These are phyloP conservation scores for Elaeis guineensis DNA, from an alignment of 176 grass and related monocot species.

Conservation along the genomic window DNA sequence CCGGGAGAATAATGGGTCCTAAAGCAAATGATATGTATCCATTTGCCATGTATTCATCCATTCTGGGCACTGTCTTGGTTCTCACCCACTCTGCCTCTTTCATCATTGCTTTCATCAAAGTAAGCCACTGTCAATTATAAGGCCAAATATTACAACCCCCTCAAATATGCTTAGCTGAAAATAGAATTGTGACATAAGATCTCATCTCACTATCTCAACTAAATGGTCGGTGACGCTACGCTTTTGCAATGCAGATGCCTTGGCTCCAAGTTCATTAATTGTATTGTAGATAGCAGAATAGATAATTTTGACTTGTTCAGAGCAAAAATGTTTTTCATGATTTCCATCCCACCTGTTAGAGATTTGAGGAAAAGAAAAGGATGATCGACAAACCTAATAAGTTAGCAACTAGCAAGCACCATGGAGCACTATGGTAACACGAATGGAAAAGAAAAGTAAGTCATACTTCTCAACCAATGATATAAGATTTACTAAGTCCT, in stretches of 20 bases:
- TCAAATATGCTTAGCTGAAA: neutral
- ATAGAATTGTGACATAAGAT: neutral
- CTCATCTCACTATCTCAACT: slow-evolving; percentile 54
- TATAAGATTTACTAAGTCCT: slow-evolving; percentile 55
- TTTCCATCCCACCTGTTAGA: slow-evolving; percentile 62
- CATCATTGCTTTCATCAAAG: slow-evolving; percentile 56
- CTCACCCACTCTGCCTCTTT: slow-evolving; percentile 41
- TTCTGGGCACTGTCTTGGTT: slow-evolving; percentile 29
- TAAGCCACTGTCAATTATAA: slow-evolving; percentile 37
- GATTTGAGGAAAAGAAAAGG: neutral
- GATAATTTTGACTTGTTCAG: slow-evolving; percentile 59
- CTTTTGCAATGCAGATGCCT: slow-evolving; percentile 44
- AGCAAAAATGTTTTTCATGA: slow-evolving; percentile 34
- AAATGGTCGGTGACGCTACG: slow-evolving; percentile 44
- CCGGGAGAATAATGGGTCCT: slow-evolving; percentile 50
- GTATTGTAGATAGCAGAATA: slow-evolving; percentile 46
- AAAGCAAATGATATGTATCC: slow-evolving; percentile 40
- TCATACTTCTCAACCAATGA: slow-evolving; percentile 50
- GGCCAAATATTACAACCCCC: neutral
- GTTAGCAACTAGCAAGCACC: too few species aligned
- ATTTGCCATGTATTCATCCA: slow-evolving; percentile 54
- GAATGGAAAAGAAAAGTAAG: slow-evolving; percentile 1
- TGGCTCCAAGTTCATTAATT: slow-evolving; percentile 50
- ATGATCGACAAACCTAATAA: too few species aligned
- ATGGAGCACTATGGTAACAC: too few species aligned